Evolutionary conservation across 768 basidiomycete species (phyloP), one percentile per base, ranked within the genome.

Genomic region (Termitomyces sp.): DNA sequence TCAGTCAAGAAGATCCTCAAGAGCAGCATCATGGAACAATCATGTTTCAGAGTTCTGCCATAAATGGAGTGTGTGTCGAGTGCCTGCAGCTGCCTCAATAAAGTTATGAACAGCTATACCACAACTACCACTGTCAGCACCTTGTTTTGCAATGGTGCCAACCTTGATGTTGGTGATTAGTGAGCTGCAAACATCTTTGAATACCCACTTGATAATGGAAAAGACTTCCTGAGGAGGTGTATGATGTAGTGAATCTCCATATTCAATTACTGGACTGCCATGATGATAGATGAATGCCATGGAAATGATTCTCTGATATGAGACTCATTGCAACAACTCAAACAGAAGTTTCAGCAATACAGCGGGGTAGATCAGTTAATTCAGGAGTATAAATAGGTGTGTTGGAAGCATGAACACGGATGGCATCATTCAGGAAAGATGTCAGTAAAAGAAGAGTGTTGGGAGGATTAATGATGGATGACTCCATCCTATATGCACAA

Each of bases 221-320:
- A 64, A 48, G 19, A 61, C 34, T 37, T 53, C 14, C 3, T 4
- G 23, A 4, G 55, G 49, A 2, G 59, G 55, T 12, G 34, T 6
- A 34, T 58, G 40, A 23, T 54, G 21, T 37, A 64, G 34, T 9
- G 60, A 66, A 53, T 66, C 58, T 12, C 63, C 54, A 42, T 66
- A 54, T 25, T 57, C 41, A n/a, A 66, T 47, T 2, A 17, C 53
- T 10, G 29, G 23, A 45, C 25, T 45, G 34, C 51, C 47, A n/a
- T 31, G 37, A 27, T 50, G 32, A 54, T 58, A 59, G 16, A 55
- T 47, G 43, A 41, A 21, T 14, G 34, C 34, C 12, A 23, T 44
- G 23, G n/a, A 44, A 44, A 14, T 44, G 41, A 42, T 42, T 42
- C 3, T 42, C 12, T n/a, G 41, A n/a, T n/a, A 42, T 17, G 10